A percentile compares a stretch with the other conserved stretches of the same genome.
phyloP scores from a whole-genome alignment of 208 protist species.

The Angomonas ambiguus region DNA sequence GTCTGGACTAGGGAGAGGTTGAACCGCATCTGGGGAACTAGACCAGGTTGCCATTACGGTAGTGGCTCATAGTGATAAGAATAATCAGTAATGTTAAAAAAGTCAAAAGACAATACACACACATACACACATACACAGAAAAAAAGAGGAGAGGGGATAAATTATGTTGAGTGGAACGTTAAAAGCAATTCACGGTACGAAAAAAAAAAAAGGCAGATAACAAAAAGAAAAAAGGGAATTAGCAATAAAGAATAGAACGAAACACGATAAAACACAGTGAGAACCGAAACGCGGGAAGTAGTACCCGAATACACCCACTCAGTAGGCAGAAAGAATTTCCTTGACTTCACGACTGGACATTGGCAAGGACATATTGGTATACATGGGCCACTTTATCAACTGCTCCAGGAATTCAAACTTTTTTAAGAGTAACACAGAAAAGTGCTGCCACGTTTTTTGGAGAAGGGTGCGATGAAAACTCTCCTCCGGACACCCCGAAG shows the following conservation, averaged over 20 bases:
- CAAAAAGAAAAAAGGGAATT: not conserved
- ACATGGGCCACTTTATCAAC: constrained; percentile 55
- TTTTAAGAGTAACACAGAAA: constrained; percentile 52
- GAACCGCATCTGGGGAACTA: not conserved
- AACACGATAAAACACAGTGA: not conserved
- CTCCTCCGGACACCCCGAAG: constrained; percentile 37
- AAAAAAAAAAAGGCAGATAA: not conserved
- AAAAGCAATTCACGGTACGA: constrained; percentile 1
- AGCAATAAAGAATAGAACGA: not conserved
- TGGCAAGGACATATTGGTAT: constrained; percentile 35
- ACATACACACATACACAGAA: constrained; percentile 1
- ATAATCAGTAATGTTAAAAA: not conserved
- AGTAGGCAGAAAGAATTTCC: constrained; percentile 43
- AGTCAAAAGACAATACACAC: not conserved
- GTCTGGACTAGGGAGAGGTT: not conserved
- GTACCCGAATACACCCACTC: constrained; percentile 1
- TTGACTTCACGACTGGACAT: constrained; percentile 37
- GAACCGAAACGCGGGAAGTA: not conserved
- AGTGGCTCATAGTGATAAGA: not conserved
- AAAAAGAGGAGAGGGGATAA: constrained; percentile 4
- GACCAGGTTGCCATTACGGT: not conserved
- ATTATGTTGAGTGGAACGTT: not conserved
- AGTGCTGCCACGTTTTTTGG: constrained; percentile 82
- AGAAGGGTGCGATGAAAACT: constrained; percentile 77
- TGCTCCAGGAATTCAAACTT: constrained; percentile 66